Conservation (phyloP, 768 basidiomycete species). For the Cystofilobasidium ferigula region DNA sequence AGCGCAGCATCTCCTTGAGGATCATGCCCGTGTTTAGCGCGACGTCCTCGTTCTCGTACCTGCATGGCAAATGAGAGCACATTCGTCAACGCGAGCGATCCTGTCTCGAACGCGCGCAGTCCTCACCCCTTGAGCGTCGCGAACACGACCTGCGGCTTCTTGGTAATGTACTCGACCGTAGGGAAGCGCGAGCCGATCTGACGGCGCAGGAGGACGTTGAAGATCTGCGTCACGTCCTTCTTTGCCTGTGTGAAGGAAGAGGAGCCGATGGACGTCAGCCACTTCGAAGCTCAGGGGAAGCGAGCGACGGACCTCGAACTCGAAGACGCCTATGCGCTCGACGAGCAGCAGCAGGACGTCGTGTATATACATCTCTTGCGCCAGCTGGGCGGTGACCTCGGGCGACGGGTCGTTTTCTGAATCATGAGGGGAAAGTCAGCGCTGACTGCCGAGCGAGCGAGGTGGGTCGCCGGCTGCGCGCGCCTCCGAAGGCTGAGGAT, state of each 20-base stretch:
- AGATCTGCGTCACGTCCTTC: conserved; percentile 44
- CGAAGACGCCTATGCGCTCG: conserved; percentile 69
- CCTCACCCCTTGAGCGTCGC: conserved; percentile 60
- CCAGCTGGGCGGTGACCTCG: conserved; percentile 83
- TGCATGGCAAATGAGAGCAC: conserved; percentile 22
- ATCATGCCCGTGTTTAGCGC: conserved; percentile 98
- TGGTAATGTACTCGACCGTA: conserved; percentile 84
- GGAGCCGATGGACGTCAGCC: not conserved
- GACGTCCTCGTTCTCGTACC: conserved; percentile 90
- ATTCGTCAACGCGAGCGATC: no score
- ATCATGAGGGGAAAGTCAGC: no score
- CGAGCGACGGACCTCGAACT: conserved; percentile 63
- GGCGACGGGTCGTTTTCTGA: conserved; percentile 62
- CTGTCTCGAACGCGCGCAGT: not conserved
- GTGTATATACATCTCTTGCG: conserved; percentile 87
- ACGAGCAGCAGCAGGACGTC: conserved; percentile 75
- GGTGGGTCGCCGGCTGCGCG: not conserved
- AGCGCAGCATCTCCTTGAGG: conserved; percentile 86
- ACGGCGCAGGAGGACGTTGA: conserved; percentile 46
- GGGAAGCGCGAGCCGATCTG: conserved; percentile 90
- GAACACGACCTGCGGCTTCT: conserved; percentile 63
- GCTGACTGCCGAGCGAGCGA: not conserved
- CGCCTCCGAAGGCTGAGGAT: not conserved
- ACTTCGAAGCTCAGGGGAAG: not conserved
- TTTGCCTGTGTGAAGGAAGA: conserved; percentile 40